Evolutionary conservation across 352 stramenopile species (phyloP), one percentile per base, ranked within the genome.

Genomic region (Phytophthora pini): DNA sequence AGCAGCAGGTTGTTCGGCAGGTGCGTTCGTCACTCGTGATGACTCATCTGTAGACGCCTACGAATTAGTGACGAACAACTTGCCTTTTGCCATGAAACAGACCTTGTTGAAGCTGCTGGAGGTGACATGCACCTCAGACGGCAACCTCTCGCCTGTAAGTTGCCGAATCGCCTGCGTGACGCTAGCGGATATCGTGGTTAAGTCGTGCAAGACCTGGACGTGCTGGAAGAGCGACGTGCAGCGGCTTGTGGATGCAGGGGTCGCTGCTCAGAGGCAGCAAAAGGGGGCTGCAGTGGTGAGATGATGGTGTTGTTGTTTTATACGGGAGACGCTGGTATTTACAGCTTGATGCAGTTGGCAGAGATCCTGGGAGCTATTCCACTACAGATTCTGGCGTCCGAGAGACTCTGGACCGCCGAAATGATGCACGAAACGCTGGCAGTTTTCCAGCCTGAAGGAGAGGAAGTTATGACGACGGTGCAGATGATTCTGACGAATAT

Each of bases 191-290:
- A 76, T 89, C 49, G 47, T 86, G 13, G 76, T 84, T 27, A 81
- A 86, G 54, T 86, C 70, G 8, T 62, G 53, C 56, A 74, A 45
- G 26, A 64, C 67, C 32, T 87, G 78, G 78, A 47, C 32, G 7
- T 65, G 58, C 22, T 89, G 80, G 80, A 87, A 85, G 48, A 51
- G 43, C 50, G 74, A 87, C 48, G 29, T 87, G 31, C 76, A 83
- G 56, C 66, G 66, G 22, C 71, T 89, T 13, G 65, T 87, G 32
- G 66, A 86, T 45, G 77, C 75, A 1, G 68, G 70, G 0, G 49
- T 76, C 17, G 70, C 56, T 5, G 68, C 68, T 27, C 68, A 82
- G 22, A 78, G 64, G 20, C 63, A 44, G 29, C 55, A 67, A 5
- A 67, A 64, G 41, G 77, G 69, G 2, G 70, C 65, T 4, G 55